Percentiles rank a stretch among this genome's conserved stretches.
Conservation (phyloP, 2,329 filamentous ascomycete species). For the Pyrenophora seminiperda region DNA sequence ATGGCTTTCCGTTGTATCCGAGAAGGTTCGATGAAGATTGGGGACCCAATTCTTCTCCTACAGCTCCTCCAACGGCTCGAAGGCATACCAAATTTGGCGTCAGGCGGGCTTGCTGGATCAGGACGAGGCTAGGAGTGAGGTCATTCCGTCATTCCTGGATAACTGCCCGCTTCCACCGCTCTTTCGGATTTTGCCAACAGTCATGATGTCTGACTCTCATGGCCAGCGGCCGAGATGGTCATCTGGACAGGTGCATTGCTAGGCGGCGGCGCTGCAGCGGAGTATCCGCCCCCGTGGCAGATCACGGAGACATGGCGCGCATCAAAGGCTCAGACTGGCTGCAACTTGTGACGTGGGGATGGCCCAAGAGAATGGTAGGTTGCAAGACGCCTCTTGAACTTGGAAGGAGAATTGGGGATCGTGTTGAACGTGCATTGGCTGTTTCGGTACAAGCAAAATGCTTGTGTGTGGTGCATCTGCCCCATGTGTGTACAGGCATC, state of each 20-base stretch:
- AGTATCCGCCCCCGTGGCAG: conserved; percentile 26
- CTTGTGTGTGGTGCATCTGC: conserved; percentile 13
- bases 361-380: conserved; percentile 25
- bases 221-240: conserved; percentile 3
- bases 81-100: conserved; percentile 3
- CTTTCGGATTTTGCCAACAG: conserved; percentile 20
- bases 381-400: conserved; percentile 22
- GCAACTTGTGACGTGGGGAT: conserved; percentile 18
- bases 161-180: conserved; percentile 29
- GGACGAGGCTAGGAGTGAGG: conserved; percentile 1
- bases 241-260: conserved; percentile 29
- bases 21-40: conserved; percentile 1
- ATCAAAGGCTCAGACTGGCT: conserved; percentile 12
- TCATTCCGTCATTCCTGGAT: conserved; percentile 8
- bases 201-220: conserved; percentile 11
- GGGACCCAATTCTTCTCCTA: not conserved
- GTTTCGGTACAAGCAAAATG: conserved; percentile 8
- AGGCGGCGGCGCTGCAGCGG: conserved; percentile 19
- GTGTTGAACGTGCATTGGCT: conserved; percentile 27
- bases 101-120: conserved; percentile 9
- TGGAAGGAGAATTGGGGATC: conserved; percentile 17
- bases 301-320: conserved; percentile 1
- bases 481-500: conserved; percentile 11
- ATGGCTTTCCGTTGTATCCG: conserved; percentile 5
- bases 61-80: conserved; percentile 3